Conservation (phyloP, 169 alveolate species). For the Eimeria brunetti region DNA sequence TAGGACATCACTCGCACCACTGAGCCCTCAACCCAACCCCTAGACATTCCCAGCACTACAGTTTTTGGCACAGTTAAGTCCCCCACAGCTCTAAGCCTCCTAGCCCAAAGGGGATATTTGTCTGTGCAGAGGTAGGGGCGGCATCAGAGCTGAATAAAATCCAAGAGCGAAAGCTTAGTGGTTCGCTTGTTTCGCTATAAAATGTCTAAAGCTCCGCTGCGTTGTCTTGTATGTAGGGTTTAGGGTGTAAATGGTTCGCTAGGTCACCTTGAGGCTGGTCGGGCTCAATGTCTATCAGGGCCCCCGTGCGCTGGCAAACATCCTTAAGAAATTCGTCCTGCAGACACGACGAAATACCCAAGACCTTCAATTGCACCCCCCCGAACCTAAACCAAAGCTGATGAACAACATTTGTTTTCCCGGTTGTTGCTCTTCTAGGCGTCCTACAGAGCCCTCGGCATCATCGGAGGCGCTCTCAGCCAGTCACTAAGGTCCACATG, state of each 20-base stretch:
- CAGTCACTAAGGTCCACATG: background rate
- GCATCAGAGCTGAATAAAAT: background rate
- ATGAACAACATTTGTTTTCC: background rate
- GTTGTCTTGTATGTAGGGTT: background rate
- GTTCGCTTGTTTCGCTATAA: background rate
- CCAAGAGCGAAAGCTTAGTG: background rate
- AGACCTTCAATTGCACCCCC: background rate
- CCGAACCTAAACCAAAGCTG: background rate
- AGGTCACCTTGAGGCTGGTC: constrained; percentile 52
- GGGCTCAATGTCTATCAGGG: constrained; percentile 54
- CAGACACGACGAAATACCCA: background rate
- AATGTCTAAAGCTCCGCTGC: background rate
- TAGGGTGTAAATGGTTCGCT: background rate
- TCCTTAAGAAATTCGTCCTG: constrained; percentile 65
- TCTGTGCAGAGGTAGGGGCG: constrained; percentile 3
- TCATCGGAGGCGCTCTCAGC: background rate
- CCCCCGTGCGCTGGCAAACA: constrained; percentile 65
- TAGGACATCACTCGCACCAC: background rate
- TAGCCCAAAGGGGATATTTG: background rate
- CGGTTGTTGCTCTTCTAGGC: background rate
- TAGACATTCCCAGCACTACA: too few species aligned
- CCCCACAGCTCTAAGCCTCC: background rate
- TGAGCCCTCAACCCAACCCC: background rate
- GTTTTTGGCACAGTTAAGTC: background rate
- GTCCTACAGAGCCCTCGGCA: background rate